A percentile compares a stretch with the other conserved stretches of the same genome.
Conservation (phyloP, 2,329 filamentous ascomycete genomes). For the Aquanectria penicillioides region DNA sequence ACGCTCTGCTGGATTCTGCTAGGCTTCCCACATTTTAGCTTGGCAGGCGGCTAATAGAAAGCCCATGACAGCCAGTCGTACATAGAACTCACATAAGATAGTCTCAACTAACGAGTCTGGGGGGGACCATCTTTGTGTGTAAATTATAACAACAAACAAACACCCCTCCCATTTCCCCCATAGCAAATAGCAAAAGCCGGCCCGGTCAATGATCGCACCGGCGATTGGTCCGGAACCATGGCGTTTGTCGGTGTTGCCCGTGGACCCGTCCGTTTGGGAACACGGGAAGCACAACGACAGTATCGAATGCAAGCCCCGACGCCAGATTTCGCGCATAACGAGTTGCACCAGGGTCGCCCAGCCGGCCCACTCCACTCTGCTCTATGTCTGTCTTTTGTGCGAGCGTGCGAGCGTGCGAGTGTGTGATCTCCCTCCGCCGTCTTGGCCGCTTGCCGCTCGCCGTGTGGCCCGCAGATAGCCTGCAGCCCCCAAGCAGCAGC, state of each 20-base stretch:
- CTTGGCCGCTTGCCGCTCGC: slow-evolving; percentile 14
- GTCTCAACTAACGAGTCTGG: slow-evolving; percentile 11
- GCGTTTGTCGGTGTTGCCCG: slow-evolving; percentile 27
- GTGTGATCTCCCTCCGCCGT: not conserved
- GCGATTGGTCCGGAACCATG: slow-evolving; percentile 32
- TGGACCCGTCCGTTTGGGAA: slow-evolving; percentile 34
- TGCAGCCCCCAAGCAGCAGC: slow-evolving; percentile 15
- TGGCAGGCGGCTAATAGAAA: slow-evolving; percentile 13
- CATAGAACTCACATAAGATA: slow-evolving; percentile 4
- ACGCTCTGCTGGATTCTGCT: slow-evolving; percentile 11
- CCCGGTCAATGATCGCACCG: slow-evolving; percentile 27
- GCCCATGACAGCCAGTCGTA: slow-evolving; percentile 1
- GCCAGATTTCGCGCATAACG: slow-evolving; percentile 32
- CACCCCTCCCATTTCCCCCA: slow-evolving; percentile 14
- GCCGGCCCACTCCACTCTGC: slow-evolving; percentile 11
- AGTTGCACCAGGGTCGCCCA: slow-evolving; percentile 25
- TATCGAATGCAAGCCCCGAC: slow-evolving; percentile 23
- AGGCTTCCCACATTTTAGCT: slow-evolving; percentile 5
- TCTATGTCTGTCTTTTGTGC: not conserved
- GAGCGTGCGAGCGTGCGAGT: not conserved
- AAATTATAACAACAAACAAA: not conserved
- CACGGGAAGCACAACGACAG: slow-evolving; percentile 25
- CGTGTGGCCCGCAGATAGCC: slow-evolving; percentile 13
- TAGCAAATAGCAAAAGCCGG: slow-evolving; percentile 23
- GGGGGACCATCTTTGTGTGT: slow-evolving; percentile 8